These are phyloP conservation scores for Hypoxylon sp. DNA, from an alignment of 2,329 filamentous ascomycete species.

Conservation along the genomic window DNA sequence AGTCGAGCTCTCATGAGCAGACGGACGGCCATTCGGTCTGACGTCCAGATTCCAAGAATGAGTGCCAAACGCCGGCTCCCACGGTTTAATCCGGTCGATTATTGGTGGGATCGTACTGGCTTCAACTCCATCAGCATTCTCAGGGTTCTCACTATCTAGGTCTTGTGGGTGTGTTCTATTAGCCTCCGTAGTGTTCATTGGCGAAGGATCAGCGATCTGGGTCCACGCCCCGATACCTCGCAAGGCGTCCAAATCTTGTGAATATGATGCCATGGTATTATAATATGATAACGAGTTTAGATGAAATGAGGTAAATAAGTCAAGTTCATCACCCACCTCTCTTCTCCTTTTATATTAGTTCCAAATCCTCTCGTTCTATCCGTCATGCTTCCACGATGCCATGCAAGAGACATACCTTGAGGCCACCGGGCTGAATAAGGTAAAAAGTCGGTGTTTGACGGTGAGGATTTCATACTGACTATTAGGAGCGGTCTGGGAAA, in stretches of 20 bases:
- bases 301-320: not conserved
- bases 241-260: constrained; percentile 17
- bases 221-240: constrained; percentile 37
- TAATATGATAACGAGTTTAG: not conserved
- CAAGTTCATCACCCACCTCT: not conserved
- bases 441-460: constrained; percentile 31
- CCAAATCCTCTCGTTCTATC: not conserved
- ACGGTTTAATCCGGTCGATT: constrained; percentile 15
- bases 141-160: constrained; percentile 6
- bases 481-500: not conserved
- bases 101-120: not conserved
- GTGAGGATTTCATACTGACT: constrained; percentile 12
- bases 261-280: constrained; percentile 25
- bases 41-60: constrained; percentile 31
- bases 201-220: constrained; percentile 16
- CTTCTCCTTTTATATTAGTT: constrained; percentile 27
- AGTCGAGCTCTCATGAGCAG: constrained; percentile 7
- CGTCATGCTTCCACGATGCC: not conserved
- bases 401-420: constrained; percentile 5
- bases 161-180: constrained; percentile 1
- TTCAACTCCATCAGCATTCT: not conserved
- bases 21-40: not conserved
- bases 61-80: constrained; percentile 30
- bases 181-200: not conserved
- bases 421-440: constrained; percentile 33